A percentile compares a stretch with the other conserved stretches of the same genome.
phyloP scores from a whole-genome alignment of 169 alveolate species.

The Eimeria acervulina region DNA sequence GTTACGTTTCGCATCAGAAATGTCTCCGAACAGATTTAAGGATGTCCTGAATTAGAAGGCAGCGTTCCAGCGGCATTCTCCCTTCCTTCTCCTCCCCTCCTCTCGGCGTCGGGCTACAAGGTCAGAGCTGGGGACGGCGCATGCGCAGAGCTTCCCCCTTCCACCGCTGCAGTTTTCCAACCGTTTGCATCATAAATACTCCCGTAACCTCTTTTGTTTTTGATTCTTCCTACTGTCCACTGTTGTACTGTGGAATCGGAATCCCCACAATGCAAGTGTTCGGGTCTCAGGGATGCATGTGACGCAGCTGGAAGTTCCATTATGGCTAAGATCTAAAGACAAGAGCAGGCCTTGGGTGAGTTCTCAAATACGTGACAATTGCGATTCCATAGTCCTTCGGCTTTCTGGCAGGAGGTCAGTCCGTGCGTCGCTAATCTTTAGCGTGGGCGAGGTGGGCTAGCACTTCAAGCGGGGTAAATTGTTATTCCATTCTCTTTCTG shows the following conservation, averaged over 20 bases:
- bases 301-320: constrained; percentile 30
- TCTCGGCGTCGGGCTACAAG: neutral
- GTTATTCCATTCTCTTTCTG: neutral
- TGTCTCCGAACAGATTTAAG: neutral
- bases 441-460: constrained; percentile 25
- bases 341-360: constrained; percentile 6
- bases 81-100: neutral
- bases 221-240: neutral
- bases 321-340: neutral
- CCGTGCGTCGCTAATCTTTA: constrained; percentile 35
- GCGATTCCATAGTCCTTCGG: neutral
- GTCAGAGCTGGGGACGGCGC: constrained; percentile 11
- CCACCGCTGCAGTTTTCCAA: neutral
- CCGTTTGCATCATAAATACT: constrained; percentile 16
- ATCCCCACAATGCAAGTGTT: constrained; percentile 10
- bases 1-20: neutral
- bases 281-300: constrained; percentile 45
- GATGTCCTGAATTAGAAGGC: constrained; percentile 2
- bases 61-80: neutral
- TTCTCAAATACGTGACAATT: neutral
- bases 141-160: neutral
- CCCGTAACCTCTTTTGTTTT: neutral
- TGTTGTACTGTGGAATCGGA: neutral
- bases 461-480: neutral
- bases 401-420: neutral